Base-by-base conservation (phyloP, 2,329 filamentous ascomycete genomes). In the Endoconidiophora polonica region DNA sequence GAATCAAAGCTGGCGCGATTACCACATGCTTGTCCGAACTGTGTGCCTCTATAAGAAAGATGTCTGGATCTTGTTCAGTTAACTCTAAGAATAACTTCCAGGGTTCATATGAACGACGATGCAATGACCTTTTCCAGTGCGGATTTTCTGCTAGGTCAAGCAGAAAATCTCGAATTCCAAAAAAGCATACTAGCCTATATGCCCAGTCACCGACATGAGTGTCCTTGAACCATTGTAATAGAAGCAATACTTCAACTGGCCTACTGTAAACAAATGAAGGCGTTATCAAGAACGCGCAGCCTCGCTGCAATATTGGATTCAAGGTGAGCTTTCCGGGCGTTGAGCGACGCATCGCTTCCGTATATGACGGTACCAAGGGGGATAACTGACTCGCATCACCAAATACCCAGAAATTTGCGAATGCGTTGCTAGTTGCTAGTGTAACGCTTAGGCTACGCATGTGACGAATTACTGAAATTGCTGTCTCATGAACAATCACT, bases 401-500 rank as follows among this genome's bases (percentile, higher is more conserved):
- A 23, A 72, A 65, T 16, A 64, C 58, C 65, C 68, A 71, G 39
- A 70, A 66, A 3, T 56, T 57, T 45, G 59, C 63, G 10, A 56
- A 55, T 7, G 50, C 49, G 20, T 58, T 58, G 1, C 58, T 52
- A 5, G 48, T 50, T 20, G 58, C 57, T 2, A 74, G 61, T 2
- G 67, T 53, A 2, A 55, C 52, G 16, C 55, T 38, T 7, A 74
- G 54, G 0, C 56, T 53, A 1, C 69, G 67, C 44, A 74, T 64
- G 2, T 60, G 59, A 5, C 67, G 61, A 4, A 71, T 53, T 4
- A 59, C 58, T 57, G 60, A 62, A 7, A 64, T 54, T 3, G 61
- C 61, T 10, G 64, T 59, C 57, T 73, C 68, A 52, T 74, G 69
- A 2, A 74, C 58, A 36, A 75, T 66, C 9, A 73, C 58, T 45